phyloP scores from a whole-genome alignment of 2,329 filamentous ascomycete genomes.

The Ramularia endophylla region DNA sequence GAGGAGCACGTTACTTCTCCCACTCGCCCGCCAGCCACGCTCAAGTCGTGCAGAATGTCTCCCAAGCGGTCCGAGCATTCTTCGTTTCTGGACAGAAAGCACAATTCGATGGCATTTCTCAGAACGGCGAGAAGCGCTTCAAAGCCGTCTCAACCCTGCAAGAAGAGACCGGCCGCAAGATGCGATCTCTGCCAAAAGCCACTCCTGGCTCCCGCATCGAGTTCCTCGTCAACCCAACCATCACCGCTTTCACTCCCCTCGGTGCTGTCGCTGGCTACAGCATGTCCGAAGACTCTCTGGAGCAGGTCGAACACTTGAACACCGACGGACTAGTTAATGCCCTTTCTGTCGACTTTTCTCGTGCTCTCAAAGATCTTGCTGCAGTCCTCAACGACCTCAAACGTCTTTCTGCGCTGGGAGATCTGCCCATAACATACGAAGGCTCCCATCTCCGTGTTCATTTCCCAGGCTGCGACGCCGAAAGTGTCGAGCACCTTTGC shows the following conservation, averaged over 20 bases:
- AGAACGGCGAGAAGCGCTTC: slow-evolving; percentile 70
- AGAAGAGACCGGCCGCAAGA: slow-evolving; percentile 63
- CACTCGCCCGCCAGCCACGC: slow-evolving; percentile 79
- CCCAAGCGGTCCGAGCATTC: slow-evolving; percentile 84
- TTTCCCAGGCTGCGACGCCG: slow-evolving; percentile 84
- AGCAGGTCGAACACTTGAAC: slow-evolving; percentile 59
- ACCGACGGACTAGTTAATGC: slow-evolving; percentile 78
- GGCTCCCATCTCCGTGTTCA: slow-evolving; percentile 68
- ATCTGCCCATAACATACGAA: slow-evolving; percentile 73
- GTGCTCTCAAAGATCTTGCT: slow-evolving; percentile 76
- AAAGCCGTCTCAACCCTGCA: slow-evolving; percentile 69
- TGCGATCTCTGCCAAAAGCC: slow-evolving; percentile 53
- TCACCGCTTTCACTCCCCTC: slow-evolving; percentile 78
- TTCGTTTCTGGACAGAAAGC: slow-evolving; percentile 85
- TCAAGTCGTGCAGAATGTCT: slow-evolving; percentile 93
- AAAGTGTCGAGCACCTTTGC: slow-evolving; percentile 75
- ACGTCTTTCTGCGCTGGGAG: slow-evolving; percentile 68
- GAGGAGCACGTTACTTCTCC: slow-evolving; percentile 80
- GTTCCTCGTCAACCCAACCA: slow-evolving; percentile 80
- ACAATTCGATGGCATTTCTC: slow-evolving; percentile 72
- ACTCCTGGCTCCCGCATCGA: slow-evolving; percentile 77
- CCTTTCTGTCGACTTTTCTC: slow-evolving; percentile 80
- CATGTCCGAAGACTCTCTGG: slow-evolving; percentile 28
- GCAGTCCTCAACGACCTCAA: slow-evolving; percentile 75
- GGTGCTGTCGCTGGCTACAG: slow-evolving; percentile 51